Percentiles rank a stretch among this genome's conserved stretches.
phyloP scores from a whole-genome alignment of 352 stramenopile genomes.

The Pythium aristosporum region DNA sequence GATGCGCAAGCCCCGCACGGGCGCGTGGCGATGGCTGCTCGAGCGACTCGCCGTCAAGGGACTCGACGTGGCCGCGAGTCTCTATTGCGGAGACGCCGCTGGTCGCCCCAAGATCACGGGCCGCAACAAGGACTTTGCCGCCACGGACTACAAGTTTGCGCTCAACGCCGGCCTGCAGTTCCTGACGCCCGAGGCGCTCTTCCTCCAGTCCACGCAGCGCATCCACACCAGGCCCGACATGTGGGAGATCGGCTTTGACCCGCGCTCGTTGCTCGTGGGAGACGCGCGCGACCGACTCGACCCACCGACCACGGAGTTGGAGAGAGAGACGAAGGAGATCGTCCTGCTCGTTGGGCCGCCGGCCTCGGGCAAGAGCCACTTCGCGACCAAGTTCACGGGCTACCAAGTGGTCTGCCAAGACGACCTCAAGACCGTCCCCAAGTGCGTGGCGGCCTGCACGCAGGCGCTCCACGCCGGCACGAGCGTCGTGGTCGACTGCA shows the following conservation, averaged over 20 bases:
- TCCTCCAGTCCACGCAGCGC: slow-evolving; percentile 65
- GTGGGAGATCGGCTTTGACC: slow-evolving; percentile 80
- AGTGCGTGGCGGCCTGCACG: slow-evolving; percentile 68
- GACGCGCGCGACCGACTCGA: slow-evolving; percentile 3
- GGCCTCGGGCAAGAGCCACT: slow-evolving; percentile 75
- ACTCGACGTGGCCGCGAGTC: slow-evolving; percentile 55
- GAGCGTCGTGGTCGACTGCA: slow-evolving; percentile 87
- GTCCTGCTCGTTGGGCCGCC: slow-evolving; percentile 71
- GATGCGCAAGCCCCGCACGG: slow-evolving; percentile 78
- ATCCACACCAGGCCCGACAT: slow-evolving; percentile 66
- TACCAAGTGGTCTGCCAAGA: slow-evolving; percentile 87
- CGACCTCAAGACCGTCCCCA: slow-evolving; percentile 71
- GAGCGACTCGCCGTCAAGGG: slow-evolving; percentile 21
- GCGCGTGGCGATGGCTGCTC: slow-evolving; percentile 62
- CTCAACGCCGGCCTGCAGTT: slow-evolving; percentile 83
- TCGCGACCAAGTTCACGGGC: slow-evolving; percentile 36
- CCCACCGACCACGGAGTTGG: slow-evolving; percentile 13
- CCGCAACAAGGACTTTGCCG: slow-evolving; percentile 79
- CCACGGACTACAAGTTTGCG: slow-evolving; percentile 88
- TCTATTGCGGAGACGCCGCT: slow-evolving; percentile 84
- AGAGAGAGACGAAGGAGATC: slow-evolving; percentile 48
- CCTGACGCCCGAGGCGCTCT: slow-evolving; percentile 82
- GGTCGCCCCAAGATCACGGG: slow-evolving; percentile 68
- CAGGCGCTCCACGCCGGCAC: slow-evolving; percentile 54
- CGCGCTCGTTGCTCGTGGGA: slow-evolving; percentile 25